These are phyloP conservation scores for Coemansia nantahalensis DNA, from an alignment of 192 early-diverging fungal species.

Conservation along the genomic window DNA sequence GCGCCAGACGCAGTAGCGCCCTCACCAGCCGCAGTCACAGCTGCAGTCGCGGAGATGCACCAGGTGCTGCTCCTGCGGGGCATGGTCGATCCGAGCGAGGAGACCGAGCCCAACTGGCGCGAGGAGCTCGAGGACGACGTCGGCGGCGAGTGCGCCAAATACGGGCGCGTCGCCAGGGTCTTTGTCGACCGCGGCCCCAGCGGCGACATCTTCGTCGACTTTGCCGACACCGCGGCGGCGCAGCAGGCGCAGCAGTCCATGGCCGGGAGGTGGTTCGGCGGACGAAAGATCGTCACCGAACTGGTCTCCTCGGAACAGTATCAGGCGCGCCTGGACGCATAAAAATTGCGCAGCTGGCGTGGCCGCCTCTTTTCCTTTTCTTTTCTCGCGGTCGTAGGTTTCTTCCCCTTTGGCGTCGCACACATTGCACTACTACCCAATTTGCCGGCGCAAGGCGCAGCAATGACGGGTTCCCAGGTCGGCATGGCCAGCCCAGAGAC, in stretches of 20 bases:
- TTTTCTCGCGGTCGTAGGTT: no score
- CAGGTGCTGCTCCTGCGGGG: conserved; percentile 15
- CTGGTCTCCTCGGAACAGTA: conserved; percentile 1
- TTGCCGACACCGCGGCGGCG: conserved; percentile 65
- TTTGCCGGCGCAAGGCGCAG: no score
- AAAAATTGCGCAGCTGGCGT: no score
- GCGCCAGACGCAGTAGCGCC: no score
- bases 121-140: conserved; percentile 85
- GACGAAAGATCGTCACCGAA: conserved; percentile 57
- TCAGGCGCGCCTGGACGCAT: background rate
- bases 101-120: conserved; percentile 81
- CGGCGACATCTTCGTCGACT: conserved; percentile 85
- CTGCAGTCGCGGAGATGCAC: background rate
- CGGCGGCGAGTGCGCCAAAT: conserved; percentile 74
- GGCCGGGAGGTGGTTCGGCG: conserved; percentile 88
- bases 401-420: no score
- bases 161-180: conserved; percentile 73
- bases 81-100: conserved; percentile 55
- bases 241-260: conserved; percentile 67
- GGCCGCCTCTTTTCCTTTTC: no score
- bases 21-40: no score
- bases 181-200: conserved; percentile 62
- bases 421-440: no score
- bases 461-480: no score
- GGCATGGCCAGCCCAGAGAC: no score